Conservation (phyloP, 768 basidiomycete genomes). For the Aureoboletus auriporus region DNA sequence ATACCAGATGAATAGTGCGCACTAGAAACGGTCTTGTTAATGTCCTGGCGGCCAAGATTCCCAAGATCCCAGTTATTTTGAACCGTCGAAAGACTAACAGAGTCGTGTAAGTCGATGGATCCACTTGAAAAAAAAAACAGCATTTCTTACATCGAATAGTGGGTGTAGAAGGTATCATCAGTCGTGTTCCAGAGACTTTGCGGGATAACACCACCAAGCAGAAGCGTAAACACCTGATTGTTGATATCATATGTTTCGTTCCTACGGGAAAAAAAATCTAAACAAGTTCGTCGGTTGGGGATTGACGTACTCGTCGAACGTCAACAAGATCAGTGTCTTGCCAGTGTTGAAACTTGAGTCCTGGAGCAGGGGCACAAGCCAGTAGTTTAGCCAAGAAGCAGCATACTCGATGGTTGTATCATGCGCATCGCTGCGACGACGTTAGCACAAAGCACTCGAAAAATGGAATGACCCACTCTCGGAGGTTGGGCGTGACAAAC, state of each 20-base stretch:
- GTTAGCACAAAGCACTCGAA: background rate
- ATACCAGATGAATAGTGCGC: background rate
- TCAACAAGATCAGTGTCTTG: conserved; percentile 54
- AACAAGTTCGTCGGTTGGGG: background rate
- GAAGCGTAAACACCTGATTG: conserved; percentile 44
- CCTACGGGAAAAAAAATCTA: conserved; percentile 4
- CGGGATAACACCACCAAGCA: conserved; percentile 47
- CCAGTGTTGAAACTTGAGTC: conserved; percentile 51
- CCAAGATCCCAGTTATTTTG: conserved; percentile 60
- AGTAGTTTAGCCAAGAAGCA: conserved; percentile 43
- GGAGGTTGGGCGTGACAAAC: conserved; percentile 60
- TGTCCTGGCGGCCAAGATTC: conserved; percentile 56
- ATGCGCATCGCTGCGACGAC: conserved; percentile 48
- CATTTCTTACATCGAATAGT: conserved; percentile 45
- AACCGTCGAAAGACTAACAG: conserved; percentile 42
- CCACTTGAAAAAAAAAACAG: background rate
- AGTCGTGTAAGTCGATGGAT: conserved; percentile 1
- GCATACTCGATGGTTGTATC: conserved; percentile 53
- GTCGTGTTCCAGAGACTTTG: conserved; percentile 36
- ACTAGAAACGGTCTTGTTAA: conserved; percentile 39
- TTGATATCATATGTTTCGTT: conserved; percentile 33
- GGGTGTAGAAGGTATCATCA: conserved; percentile 55
- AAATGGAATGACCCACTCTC: conserved; percentile 15
- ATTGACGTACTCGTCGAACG: conserved; percentile 56
- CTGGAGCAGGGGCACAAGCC: conserved; percentile 48